These are phyloP conservation scores for Colletotrichum karsti DNA, from an alignment of 2,329 filamentous ascomycete genomes.

Conservation along the genomic window DNA sequence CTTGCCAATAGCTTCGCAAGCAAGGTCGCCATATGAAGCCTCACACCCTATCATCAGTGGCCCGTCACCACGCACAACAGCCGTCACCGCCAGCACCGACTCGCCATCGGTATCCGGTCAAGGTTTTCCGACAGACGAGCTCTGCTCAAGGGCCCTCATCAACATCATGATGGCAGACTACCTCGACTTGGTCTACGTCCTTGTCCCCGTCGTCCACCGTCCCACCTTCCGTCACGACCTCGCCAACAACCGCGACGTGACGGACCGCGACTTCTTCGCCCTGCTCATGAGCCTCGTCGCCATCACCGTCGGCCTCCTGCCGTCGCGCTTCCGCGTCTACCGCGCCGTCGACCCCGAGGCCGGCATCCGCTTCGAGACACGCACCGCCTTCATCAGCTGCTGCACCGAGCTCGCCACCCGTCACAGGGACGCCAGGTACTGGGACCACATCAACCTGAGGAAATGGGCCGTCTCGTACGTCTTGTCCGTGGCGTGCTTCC, in stretches of 20 bases:
- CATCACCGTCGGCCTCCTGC: constrained; percentile 35
- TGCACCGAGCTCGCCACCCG: constrained; percentile 35
- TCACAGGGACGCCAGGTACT: constrained; percentile 32
- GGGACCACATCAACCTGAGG: constrained; percentile 39
- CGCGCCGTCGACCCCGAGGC: constrained; percentile 30
- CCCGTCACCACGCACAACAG: neutral
- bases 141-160: constrained; percentile 34
- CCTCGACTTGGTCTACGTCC: constrained; percentile 35
- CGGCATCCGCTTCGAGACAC: constrained; percentile 33
- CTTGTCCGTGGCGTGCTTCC: constrained; percentile 40
- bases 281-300: constrained; percentile 35
- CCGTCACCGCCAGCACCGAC: neutral
- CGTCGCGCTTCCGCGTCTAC: constrained; percentile 36
- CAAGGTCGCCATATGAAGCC: neutral
- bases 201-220: constrained; percentile 35
- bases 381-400: constrained; percentile 36
- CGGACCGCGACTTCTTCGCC: constrained; percentile 35
- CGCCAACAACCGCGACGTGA: constrained; percentile 30
- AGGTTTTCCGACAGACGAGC: constrained; percentile 34
- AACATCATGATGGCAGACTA: constrained; percentile 34
- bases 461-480: constrained; percentile 45
- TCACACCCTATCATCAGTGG: neutral
- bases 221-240: constrained; percentile 36
- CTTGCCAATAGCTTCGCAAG: neutral
- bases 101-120: neutral